phyloP scores from a whole-genome alignment of 2,329 filamentous ascomycete species.

The Pezizomycotina sp. region DNA sequence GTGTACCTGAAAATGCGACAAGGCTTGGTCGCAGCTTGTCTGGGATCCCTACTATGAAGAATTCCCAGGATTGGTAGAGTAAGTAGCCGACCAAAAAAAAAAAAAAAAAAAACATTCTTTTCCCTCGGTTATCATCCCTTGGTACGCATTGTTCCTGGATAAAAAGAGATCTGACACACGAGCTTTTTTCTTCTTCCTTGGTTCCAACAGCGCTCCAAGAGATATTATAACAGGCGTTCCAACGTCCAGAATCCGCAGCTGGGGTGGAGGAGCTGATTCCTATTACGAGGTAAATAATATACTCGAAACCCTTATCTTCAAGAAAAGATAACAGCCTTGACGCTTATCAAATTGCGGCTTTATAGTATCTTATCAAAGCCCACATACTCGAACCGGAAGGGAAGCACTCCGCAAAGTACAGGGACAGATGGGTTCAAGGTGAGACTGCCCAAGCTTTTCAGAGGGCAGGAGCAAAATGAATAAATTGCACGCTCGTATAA shows the following conservation, averaged over 20 bases:
- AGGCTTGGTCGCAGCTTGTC: conserved; percentile 33
- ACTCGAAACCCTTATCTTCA: neutral
- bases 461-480: no score
- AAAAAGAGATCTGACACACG: conserved; percentile 6
- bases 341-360: conserved; percentile 19
- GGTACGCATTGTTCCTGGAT: neutral
- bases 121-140: neutral
- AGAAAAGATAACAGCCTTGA: neutral
- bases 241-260: conserved; percentile 29
- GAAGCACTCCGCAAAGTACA: conserved; percentile 45
- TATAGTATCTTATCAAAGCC: conserved; percentile 71
- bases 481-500: no score
- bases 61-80: conserved; percentile 31
- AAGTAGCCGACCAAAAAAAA: conserved; percentile 5
- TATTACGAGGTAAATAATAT: conserved; percentile 23
- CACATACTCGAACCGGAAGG: conserved; percentile 53
- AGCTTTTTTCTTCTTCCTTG: no score
- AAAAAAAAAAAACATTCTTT: neutral
- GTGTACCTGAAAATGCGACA: conserved; percentile 32
- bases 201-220: conserved; percentile 28
- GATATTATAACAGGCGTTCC: conserved; percentile 32
- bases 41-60: conserved; percentile 31
- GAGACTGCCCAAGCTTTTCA: no score
- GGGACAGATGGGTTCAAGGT: conserved; percentile 56
- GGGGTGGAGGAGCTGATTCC: conserved; percentile 33